Base-by-base conservation (phyloP, 2,329 filamentous ascomycete species). In the Ophiosphaerella herpotricha region DNA sequence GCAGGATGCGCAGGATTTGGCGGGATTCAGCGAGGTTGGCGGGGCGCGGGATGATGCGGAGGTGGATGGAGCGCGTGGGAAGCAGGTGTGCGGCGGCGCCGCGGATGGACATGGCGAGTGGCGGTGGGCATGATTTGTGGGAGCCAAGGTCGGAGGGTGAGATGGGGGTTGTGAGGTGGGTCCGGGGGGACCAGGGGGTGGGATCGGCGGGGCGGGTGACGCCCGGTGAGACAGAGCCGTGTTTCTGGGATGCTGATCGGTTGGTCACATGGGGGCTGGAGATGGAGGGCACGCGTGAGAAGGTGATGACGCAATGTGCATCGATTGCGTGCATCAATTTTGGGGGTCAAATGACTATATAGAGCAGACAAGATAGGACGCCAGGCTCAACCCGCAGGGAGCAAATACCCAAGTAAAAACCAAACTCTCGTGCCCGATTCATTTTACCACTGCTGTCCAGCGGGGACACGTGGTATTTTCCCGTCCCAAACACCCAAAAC, bases 21-120 rank as follows among this genome's bases (percentile, higher is more conserved):
- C 78, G 74, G 46, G 77, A 79, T 48, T 81, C 78, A n/a, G 71
- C 73, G 23, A 81, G 60, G 54, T 75, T 77, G 21, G 75, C 67
- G 0, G 77, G 77, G 1, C 77, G 75, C 4, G 79, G 79, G 14
- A 73, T 64, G 46, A 81, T 76, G 46, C 72, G 71, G 47, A 82
- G 50, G 53, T 80, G 77, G 7, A 82, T 68, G 8, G 75, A 76
- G 41, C 77, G 74, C 40, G 62, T 61, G n/a, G 72, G 61, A 24
- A 75, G 60, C 16, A 48, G 58, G 51, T 64, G 51, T 14, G 55
- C 43, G 6, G 61, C 52, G 16, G 63, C 64, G 43, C 57, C 56
- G 18, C 66, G 64, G 56, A 55, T 39, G 43, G 69, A 61, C 68
- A 72, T 74, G 52, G 31, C 11, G n/a, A 16, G 12, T 21, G n/a